A percentile compares a stretch with the other conserved stretches of the same genome.
Evolutionary conservation across 768 basidiomycete species (phyloP).

Genomic region (Asterophora parasitica): DNA sequence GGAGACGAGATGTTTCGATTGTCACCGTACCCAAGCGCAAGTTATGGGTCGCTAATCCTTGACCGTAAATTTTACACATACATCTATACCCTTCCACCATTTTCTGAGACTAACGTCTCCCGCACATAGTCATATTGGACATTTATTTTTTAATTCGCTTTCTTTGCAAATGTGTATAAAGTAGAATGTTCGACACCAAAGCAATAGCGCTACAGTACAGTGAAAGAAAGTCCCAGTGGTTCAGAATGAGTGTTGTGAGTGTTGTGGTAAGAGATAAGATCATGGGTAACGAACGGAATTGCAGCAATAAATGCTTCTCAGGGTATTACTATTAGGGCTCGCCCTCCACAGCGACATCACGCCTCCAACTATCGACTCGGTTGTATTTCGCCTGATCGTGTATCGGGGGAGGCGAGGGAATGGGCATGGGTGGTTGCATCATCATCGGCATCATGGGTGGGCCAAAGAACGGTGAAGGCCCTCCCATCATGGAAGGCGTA

Average conservation of each 20-base stretch:
- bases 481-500: slow-evolving; percentile 57
- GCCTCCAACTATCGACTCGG: slow-evolving; percentile 77
- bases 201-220: slow-evolving; percentile 1
- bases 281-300: not conserved
- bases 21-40: slow-evolving; percentile 72
- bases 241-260: not conserved
- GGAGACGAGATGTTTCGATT: slow-evolving; percentile 77
- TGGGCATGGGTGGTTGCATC: slow-evolving; percentile 37
- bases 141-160: slow-evolving; percentile 10
- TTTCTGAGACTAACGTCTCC: not conserved
- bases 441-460: slow-evolving; percentile 52
- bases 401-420: slow-evolving; percentile 59
- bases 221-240: not conserved
- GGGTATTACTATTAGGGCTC: slow-evolving; percentile 22
- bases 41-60: slow-evolving; percentile 69
- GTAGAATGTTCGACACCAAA: slow-evolving; percentile 2
- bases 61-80: not conserved
- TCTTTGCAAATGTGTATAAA: slow-evolving; percentile 8
- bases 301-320: not conserved
- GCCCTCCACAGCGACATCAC: slow-evolving; percentile 72
- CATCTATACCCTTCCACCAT: not conserved
- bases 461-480: slow-evolving; percentile 52
- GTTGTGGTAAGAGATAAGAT: not conserved
- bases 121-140: slow-evolving; percentile 13
- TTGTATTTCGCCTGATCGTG: slow-evolving; percentile 65